A percentile compares a stretch with the other conserved stretches of the same genome.
phyloP scores from a whole-genome alignment of 129 eudicot genomes.

The Artemisia annua region DNA sequence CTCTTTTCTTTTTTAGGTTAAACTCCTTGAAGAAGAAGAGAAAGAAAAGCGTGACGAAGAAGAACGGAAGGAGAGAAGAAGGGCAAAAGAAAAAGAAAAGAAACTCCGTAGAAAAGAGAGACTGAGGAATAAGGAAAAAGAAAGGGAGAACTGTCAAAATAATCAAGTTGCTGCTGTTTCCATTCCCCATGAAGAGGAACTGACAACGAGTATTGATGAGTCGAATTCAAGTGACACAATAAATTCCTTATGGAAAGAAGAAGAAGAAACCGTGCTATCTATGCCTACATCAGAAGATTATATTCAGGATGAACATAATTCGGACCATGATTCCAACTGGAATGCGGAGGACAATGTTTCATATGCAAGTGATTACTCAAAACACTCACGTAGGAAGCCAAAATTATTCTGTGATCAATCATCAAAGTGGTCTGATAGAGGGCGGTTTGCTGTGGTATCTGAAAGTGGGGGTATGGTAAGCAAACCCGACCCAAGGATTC shows the following conservation, averaged over 20 bases:
- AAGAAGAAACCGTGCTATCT: constrained; percentile 52
- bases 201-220: constrained; percentile 38
- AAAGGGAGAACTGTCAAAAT: constrained; percentile 49
- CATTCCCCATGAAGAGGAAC: constrained; percentile 40
- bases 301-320: constrained; percentile 39
- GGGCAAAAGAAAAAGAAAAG: constrained; percentile 84
- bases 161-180: constrained; percentile 31
- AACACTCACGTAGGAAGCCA: constrained; percentile 49
- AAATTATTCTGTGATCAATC: constrained; percentile 46
- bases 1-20: constrained; percentile 45
- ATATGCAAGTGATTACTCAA: constrained; percentile 44
- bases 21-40: constrained; percentile 98
- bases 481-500: constrained; percentile 54
- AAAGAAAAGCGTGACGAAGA: constrained; percentile 95
- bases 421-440: constrained; percentile 60
- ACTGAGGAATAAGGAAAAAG: constrained; percentile 69
- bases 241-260: constrained; percentile 47
- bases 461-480: constrained; percentile 46
- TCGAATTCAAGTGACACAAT: constrained; percentile 31
- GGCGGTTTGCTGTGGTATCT: constrained; percentile 41
- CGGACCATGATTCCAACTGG: constrained; percentile 27
- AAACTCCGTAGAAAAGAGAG: constrained; percentile 93
- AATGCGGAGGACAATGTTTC: constrained; percentile 13
- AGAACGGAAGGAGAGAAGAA: constrained; percentile 83
- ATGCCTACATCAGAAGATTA: constrained; percentile 53